phyloP scores from a whole-genome alignment of 768 basidiomycete species.

The Lentinula sp. region DNA sequence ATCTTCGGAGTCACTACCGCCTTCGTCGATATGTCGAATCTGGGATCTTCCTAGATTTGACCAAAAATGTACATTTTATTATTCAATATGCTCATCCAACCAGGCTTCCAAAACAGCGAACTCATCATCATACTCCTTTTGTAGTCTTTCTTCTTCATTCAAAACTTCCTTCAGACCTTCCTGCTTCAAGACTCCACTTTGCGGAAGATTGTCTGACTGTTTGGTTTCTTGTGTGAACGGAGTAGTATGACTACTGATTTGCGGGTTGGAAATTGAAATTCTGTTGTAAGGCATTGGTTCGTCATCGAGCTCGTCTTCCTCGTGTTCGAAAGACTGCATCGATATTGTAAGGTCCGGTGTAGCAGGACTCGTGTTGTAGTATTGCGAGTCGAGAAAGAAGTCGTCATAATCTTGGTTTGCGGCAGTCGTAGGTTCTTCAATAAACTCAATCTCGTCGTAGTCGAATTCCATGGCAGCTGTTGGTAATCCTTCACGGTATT shows the following conservation, averaged over 20 bases:
- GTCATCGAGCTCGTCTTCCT: constrained; percentile 3
- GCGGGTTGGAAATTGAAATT: background rate
- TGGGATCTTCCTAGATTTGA: no score
- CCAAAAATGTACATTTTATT: background rate
- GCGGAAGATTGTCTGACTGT: background rate
- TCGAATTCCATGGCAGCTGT: background rate
- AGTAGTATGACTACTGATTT: background rate
- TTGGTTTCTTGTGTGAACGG: background rate
- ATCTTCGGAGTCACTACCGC: no score
- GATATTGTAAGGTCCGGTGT: constrained; percentile 13
- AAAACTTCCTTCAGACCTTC: background rate
- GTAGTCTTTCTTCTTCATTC: constrained; percentile 24
- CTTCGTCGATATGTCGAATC: no score
- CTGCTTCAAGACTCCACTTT: background rate
- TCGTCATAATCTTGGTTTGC: constrained; percentile 13
- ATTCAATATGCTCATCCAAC: constrained; percentile 28
- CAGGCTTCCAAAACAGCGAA: constrained; percentile 65
- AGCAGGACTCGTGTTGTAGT: constrained; percentile 9
- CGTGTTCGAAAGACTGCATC: constrained; percentile 6
- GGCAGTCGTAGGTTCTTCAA: background rate
- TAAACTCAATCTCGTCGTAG: constrained; percentile 9
- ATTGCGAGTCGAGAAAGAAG: constrained; percentile 25
- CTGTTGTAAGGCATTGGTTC: background rate
- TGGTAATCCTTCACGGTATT: background rate
- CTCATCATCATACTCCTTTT: constrained; percentile 30